A percentile compares a stretch with the other conserved stretches of the same genome.
These are phyloP conservation scores for Russula ochroleuca DNA, from an alignment of 768 basidiomycete species.

Conservation along the genomic window DNA sequence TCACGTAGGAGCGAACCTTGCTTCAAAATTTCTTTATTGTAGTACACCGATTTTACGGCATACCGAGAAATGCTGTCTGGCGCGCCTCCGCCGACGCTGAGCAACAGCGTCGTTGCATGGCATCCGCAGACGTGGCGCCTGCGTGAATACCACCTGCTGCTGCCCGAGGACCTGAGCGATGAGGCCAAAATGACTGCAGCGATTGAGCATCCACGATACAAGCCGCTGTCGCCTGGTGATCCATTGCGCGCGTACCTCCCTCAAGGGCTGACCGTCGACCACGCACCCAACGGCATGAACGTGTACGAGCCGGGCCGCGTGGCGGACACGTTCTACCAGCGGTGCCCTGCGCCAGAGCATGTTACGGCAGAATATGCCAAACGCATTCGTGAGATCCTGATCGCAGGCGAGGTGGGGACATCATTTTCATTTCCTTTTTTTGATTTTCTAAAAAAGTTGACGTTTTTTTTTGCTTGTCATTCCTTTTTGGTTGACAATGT, in stretches of 20 bases:
- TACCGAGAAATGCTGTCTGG: constrained; percentile 77
- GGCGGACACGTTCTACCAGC: constrained; percentile 33
- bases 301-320: constrained; percentile 43
- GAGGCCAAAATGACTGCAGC: constrained; percentile 22
- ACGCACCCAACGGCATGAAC: constrained; percentile 45
- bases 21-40: not conserved
- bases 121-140: constrained; percentile 91
- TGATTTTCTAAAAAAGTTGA: not conserved
- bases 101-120: constrained; percentile 69
- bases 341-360: constrained; percentile 11
- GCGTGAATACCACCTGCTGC: constrained; percentile 62
- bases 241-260: constrained; percentile 63
- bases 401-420: constrained; percentile 62
- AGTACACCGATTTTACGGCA: constrained; percentile 83
- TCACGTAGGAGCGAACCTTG: not conserved
- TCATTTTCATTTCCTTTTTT: not conserved
- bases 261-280: constrained; percentile 45
- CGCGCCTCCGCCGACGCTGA: constrained; percentile 57
- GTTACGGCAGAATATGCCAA: constrained; percentile 26
- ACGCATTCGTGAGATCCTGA: constrained; percentile 54
- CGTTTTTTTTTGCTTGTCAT: not conserved
- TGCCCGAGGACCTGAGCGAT: constrained; percentile 34
- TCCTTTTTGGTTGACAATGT: not conserved
- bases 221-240: constrained; percentile 52
- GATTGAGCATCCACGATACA: constrained; percentile 7